These are phyloP conservation scores for Bipolaris victoriae DNA, from an alignment of 2,329 filamentous ascomycete species.

Conservation along the genomic window DNA sequence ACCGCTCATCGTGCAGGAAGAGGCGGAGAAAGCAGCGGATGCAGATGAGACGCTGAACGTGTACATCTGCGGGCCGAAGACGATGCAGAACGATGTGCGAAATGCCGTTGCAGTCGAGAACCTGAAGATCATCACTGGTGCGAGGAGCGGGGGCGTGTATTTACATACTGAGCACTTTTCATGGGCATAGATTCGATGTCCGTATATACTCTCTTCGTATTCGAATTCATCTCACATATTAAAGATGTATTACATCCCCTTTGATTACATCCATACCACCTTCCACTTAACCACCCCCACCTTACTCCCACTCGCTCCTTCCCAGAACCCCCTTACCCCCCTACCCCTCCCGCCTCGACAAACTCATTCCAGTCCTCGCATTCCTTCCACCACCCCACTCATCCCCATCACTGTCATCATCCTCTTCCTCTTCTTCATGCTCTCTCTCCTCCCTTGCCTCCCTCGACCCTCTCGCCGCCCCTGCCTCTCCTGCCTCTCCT, in stretches of 20 bases:
- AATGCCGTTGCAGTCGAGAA: slow-evolving; percentile 57
- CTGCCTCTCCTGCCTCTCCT: slow-evolving; percentile 8
- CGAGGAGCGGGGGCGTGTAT: slow-evolving; percentile 48
- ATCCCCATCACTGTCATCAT: slow-evolving; percentile 8
- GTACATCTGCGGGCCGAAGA: slow-evolving; percentile 54
- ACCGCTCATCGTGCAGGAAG: slow-evolving; percentile 32
- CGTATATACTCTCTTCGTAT: background rate
- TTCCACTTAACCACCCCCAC: too few relatives aligned
- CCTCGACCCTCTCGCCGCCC: slow-evolving; percentile 8
- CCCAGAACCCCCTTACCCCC: background rate
- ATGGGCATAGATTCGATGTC: slow-evolving; percentile 13
- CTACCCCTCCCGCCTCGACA: background rate
- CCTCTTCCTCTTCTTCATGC: slow-evolving; percentile 8
- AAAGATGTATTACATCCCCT: too few relatives aligned
- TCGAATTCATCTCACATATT: too few relatives aligned
- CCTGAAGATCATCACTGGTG: slow-evolving; percentile 42
- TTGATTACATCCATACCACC: too few relatives aligned
- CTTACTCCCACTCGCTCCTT: too few relatives aligned
- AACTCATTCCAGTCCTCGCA: slow-evolving; percentile 23
- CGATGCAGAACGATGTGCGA: slow-evolving; percentile 57
- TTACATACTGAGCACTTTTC: slow-evolving; percentile 57
- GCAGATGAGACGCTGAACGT: slow-evolving; percentile 38
- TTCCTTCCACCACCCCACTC: slow-evolving; percentile 19
- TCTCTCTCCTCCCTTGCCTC: slow-evolving; percentile 18
- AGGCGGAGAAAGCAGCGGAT: slow-evolving; percentile 21